phyloP scores from a whole-genome alignment of 2,329 filamentous ascomycete genomes.

The Talaromyces amestolkiae region DNA sequence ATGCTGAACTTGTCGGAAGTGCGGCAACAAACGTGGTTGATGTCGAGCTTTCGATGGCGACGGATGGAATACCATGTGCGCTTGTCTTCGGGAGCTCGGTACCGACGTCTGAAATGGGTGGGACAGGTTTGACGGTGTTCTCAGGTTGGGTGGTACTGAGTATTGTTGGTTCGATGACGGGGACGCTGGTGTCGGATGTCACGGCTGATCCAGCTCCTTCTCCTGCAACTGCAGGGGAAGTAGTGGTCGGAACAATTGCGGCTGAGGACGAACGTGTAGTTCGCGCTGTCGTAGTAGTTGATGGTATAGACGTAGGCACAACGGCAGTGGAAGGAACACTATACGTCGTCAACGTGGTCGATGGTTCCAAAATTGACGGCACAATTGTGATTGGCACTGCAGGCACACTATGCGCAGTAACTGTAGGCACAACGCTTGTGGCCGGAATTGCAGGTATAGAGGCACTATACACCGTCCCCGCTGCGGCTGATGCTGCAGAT shows the following conservation, averaged over 20 bases:
- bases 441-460: slow-evolving; percentile 3
- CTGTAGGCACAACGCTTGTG: not conserved
- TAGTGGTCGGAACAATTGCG: not conserved
- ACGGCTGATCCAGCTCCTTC: not conserved
- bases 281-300: not conserved
- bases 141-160: not conserved
- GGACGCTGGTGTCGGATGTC: not conserved
- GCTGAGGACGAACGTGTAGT: not conserved
- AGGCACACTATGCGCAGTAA: not conserved
- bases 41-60: slow-evolving; percentile 1
- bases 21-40: slow-evolving; percentile 2
- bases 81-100: not conserved
- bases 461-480: not conserved
- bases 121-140: not conserved
- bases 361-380: not conserved
- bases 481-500: not conserved
- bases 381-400: not conserved
- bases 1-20: not conserved
- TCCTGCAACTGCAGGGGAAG: not conserved
- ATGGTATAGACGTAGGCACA: not conserved
- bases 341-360: not conserved
- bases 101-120: not conserved
- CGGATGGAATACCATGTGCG: not conserved
- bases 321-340: not conserved
- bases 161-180: not conserved